Evolutionary conservation across 352 stramenopile species (phyloP).

Genomic region (Globisporangium solare): DNA sequence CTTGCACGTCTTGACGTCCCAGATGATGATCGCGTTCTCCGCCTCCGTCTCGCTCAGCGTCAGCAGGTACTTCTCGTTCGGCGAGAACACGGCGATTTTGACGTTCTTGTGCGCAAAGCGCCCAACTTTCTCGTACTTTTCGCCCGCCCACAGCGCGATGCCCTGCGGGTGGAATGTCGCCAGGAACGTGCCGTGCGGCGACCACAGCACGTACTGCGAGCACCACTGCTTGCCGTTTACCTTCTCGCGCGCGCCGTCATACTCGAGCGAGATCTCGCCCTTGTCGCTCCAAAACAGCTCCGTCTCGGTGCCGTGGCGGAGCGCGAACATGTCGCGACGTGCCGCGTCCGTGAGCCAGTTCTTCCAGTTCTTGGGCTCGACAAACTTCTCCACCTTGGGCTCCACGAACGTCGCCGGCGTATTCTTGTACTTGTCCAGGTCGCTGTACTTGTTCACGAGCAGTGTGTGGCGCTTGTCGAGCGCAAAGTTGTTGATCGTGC

Average conservation of each 20-base stretch:
- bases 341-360: constrained; percentile 90
- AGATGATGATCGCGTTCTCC: constrained; percentile 96
- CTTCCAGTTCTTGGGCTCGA: constrained; percentile 91
- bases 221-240: constrained; percentile 95
- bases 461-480: constrained; percentile 98
- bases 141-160: constrained; percentile 96
- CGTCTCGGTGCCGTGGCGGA: constrained; percentile 94
- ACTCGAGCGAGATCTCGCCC: constrained; percentile 88
- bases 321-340: constrained; percentile 93
- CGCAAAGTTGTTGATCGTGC: constrained; percentile 83
- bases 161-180: constrained; percentile 97
- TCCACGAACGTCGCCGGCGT: constrained; percentile 75
- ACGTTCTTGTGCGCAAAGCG: constrained; percentile 95
- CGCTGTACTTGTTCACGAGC: constrained; percentile 90
- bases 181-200: constrained; percentile 95
- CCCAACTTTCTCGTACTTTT: constrained; percentile 97
- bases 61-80: constrained; percentile 96
- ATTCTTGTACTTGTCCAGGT: constrained; percentile 77
- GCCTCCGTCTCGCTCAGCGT: constrained; percentile 94
- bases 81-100: constrained; percentile 93
- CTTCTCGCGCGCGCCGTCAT: constrained; percentile 95
- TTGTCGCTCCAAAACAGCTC: constrained; percentile 96
- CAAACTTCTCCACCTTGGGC: constrained; percentile 83
- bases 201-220: constrained; percentile 98
- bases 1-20: constrained; percentile 91